A percentile compares a stretch with the other conserved stretches of the same genome.
These are phyloP conservation scores for Aquilaria yunnanensis DNA, from an alignment of 345 rosid genomes.

Conservation along the genomic window DNA sequence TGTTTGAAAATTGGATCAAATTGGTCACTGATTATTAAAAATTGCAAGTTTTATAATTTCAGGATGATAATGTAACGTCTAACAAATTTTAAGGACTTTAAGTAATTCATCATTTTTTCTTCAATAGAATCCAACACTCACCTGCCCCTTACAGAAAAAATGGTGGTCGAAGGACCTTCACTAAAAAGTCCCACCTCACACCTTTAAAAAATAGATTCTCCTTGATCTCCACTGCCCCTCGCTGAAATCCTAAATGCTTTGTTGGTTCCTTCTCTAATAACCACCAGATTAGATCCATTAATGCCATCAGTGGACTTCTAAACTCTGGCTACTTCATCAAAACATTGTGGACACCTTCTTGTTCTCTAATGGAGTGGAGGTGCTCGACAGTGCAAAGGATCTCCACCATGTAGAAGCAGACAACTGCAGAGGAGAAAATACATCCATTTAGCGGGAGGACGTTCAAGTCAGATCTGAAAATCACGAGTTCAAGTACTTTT, in stretches of 20 bases:
- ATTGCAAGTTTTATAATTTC: too few species aligned
- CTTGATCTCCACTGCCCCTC: conserved; percentile 79
- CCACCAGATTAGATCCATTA: conserved; percentile 63
- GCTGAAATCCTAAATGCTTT: conserved; percentile 50
- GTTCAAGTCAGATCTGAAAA: conserved; percentile 66
- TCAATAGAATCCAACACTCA: too few species aligned
- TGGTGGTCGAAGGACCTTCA: conserved; percentile 79
- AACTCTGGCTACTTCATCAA: conserved; percentile 53
- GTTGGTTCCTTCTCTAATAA: conserved; percentile 67
- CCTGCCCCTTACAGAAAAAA: conserved; percentile 27
- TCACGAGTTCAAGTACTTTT: too few species aligned
- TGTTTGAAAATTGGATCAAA: too few species aligned
- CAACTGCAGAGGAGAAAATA: conserved; percentile 66
- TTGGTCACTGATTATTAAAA: too few species aligned
- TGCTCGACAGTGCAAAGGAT: conserved; percentile 75
- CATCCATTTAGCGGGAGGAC: conserved; percentile 72
- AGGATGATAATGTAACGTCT: too few species aligned
- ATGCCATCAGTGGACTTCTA: conserved; percentile 46
- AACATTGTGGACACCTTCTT: conserved; percentile 72
- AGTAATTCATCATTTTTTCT: too few species aligned
- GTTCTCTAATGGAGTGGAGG: conserved; percentile 64
- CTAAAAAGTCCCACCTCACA: conserved; percentile 65
- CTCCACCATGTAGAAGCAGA: conserved; percentile 79
- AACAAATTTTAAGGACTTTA: too few species aligned
- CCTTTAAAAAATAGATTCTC: conserved; percentile 67